Evolutionary conservation across 306 rosid genomes (phyloP).

Genomic region (Pachyrhizus erosus): DNA sequence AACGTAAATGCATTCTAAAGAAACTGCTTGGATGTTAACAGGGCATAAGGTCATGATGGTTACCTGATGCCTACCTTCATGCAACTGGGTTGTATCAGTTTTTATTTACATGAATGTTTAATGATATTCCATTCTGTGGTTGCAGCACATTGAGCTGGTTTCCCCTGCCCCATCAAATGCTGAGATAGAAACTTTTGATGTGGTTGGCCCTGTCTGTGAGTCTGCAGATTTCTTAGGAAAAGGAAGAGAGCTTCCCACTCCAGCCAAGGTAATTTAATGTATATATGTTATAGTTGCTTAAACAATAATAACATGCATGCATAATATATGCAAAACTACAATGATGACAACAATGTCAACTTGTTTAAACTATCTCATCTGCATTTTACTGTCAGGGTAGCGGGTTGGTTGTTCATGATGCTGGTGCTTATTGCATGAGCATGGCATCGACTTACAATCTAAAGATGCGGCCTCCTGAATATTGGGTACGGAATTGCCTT

Average conservation of each 20-base stretch:
- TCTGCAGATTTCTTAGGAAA: conserved; percentile 67
- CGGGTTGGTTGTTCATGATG: conserved; percentile 97
- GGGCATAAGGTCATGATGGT: background rate
- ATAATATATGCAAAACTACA: conserved; percentile 8
- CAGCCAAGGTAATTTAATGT: conserved; percentile 49
- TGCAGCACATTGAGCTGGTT: conserved; percentile 94
- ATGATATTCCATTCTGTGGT: conserved; percentile 28
- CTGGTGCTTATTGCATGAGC: conserved; percentile 99
- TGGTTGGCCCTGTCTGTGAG: conserved; percentile 64
- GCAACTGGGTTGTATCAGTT: background rate
- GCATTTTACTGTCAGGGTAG: conserved; percentile 68
- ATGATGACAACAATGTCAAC: background rate
- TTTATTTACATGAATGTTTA: background rate
- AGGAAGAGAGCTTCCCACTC: conserved; percentile 58
- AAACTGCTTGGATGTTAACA: conserved; percentile 18
- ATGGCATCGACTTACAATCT: conserved; percentile 99
- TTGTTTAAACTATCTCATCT: conserved; percentile 37
- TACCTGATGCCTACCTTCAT: background rate
- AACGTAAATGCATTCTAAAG: conserved; percentile 3
- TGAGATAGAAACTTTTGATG: conserved; percentile 49
- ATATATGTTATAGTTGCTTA: conserved; percentile 14
- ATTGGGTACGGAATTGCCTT: conserved; percentile 67
- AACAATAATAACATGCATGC: background rate
- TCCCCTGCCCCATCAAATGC: conserved; percentile 74
- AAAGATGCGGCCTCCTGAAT: conserved; percentile 96